Conservation (phyloP, 352 stramenopile genomes). For the Globisporangium cystogenes region DNA sequence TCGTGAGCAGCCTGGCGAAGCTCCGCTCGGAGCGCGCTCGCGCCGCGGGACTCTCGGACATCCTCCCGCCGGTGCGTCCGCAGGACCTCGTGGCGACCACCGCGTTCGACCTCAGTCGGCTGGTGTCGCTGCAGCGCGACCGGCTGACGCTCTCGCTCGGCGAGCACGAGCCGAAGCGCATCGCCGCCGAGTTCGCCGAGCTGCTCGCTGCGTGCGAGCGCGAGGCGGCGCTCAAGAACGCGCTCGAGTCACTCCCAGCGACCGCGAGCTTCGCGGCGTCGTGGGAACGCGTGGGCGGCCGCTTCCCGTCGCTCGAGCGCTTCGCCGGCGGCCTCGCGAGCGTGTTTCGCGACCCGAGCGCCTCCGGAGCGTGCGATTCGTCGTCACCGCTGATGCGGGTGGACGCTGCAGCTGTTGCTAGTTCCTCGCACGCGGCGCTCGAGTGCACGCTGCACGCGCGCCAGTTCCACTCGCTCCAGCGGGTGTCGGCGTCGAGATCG, state of each 20-base stretch:
- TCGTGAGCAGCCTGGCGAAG: neutral
- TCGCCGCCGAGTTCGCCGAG: constrained; percentile 3
- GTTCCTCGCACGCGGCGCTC: neutral
- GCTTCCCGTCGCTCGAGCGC: constrained; percentile 8
- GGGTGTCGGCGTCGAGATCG: neutral
- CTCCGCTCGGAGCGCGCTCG: constrained; percentile 6
- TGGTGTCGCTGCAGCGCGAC: constrained; percentile 10
- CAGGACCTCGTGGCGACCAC: constrained; percentile 6
- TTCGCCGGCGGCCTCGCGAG: constrained; percentile 5
- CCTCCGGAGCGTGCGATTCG: neutral
- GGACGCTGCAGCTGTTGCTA: neutral
- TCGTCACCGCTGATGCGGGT: neutral
- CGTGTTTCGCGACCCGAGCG: constrained; percentile 1
- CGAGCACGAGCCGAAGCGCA: neutral
- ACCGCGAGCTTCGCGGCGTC: constrained; percentile 6
- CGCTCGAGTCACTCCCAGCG: neutral
- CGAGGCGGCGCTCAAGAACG: neutral
- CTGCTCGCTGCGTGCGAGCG: constrained; percentile 2
- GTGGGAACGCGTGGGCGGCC: constrained; percentile 3
- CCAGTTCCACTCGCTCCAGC: constrained; percentile 1
- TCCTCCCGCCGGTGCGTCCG: constrained; percentile 8
- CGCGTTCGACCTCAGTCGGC: constrained; percentile 9
- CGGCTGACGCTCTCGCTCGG: constrained; percentile 4
- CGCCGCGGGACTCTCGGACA: constrained; percentile 7
- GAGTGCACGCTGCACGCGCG: constrained; percentile 5